Evolutionary conservation across 2,329 filamentous ascomycete species (phyloP).

Genomic region (Rhynchosporium secalis): DNA sequence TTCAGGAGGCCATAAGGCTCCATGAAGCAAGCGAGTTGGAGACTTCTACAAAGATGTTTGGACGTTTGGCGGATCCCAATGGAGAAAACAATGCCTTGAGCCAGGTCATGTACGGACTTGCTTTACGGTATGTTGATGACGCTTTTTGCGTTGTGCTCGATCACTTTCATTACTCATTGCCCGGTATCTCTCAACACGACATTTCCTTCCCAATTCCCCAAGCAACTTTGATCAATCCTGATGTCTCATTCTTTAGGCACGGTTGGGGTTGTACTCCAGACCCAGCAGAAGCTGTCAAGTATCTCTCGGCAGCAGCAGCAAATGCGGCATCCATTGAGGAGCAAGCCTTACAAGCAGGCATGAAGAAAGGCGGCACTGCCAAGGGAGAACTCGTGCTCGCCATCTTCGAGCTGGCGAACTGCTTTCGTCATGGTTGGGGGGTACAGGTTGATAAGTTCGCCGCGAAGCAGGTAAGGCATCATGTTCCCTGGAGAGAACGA

Average conservation of each 20-base stretch:
- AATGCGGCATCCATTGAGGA: conserved; percentile 88
- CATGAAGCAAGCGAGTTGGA: conserved; percentile 83
- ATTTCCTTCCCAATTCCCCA: conserved; percentile 12
- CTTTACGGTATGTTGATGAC: conserved; percentile 65
- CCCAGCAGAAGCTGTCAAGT: conserved; percentile 72
- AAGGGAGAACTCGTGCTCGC: conserved; percentile 96
- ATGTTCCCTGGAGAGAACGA: conserved; percentile 32
- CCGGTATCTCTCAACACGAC: background rate
- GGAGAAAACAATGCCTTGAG: conserved; percentile 90
- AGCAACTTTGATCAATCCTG: conserved; percentile 30
- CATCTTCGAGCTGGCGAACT: conserved; percentile 92
- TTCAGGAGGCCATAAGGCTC: conserved; percentile 92
- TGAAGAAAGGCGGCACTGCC: conserved; percentile 89
- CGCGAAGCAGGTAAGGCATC: conserved; percentile 63
- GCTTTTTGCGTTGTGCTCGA: conserved; percentile 21
- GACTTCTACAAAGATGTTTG: conserved; percentile 83
- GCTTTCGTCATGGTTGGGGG: conserved; percentile 93
- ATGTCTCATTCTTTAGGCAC: conserved; percentile 57
- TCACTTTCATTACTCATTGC: background rate
- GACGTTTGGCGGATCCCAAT: conserved; percentile 74
- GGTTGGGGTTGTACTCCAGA: conserved; percentile 86
- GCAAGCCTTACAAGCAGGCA: conserved; percentile 78
- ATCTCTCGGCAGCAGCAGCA: conserved; percentile 83
- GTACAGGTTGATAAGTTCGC: conserved; percentile 82
- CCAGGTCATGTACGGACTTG: conserved; percentile 93